Evolutionary conservation across 2,329 filamentous ascomycete genomes (phyloP).

Genomic region (Arthrobotrys conoides): DNA sequence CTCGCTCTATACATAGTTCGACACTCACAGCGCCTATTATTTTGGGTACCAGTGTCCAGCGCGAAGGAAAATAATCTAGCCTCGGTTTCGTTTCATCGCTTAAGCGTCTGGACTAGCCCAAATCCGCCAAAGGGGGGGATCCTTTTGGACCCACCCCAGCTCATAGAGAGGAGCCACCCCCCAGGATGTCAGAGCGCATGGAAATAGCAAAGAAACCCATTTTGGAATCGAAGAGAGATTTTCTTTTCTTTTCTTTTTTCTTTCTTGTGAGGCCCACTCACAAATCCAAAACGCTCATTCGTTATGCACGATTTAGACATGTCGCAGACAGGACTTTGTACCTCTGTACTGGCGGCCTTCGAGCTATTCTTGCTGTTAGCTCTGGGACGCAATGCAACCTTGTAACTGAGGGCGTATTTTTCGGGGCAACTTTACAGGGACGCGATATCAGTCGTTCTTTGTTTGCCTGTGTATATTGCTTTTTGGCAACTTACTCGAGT

Average conservation of each 20-base stretch:
- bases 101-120: conserved; percentile 53
- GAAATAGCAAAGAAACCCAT: conserved; percentile 48
- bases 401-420: conserved; percentile 21
- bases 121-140: conserved; percentile 36
- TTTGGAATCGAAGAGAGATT: conserved; percentile 12
- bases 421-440: conserved; percentile 8
- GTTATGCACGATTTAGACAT: conserved; percentile 47
- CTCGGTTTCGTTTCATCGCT: conserved; percentile 52
- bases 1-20: conserved; percentile 23
- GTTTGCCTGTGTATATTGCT: conserved; percentile 21
- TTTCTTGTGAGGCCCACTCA: conserved; percentile 7
- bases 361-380: conserved; percentile 21
- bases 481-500: conserved; percentile 49
- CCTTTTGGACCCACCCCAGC: conserved; percentile 1
- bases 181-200: conserved; percentile 35
- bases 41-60: conserved; percentile 25
- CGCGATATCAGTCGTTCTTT: conserved; percentile 6
- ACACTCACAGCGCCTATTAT: conserved; percentile 39
- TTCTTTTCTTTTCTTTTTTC: conserved; percentile 24
- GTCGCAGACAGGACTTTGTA: conserved; percentile 24
- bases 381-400: conserved; percentile 31
- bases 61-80: conserved; percentile 16
- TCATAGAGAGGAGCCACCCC: conserved; percentile 13
- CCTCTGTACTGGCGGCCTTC: conserved; percentile 3
- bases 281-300: conserved; percentile 26